phyloP scores from a whole-genome alignment of 225 moss, liverwort and hornwort genomes.

The Marchantia polymorpha region DNA sequence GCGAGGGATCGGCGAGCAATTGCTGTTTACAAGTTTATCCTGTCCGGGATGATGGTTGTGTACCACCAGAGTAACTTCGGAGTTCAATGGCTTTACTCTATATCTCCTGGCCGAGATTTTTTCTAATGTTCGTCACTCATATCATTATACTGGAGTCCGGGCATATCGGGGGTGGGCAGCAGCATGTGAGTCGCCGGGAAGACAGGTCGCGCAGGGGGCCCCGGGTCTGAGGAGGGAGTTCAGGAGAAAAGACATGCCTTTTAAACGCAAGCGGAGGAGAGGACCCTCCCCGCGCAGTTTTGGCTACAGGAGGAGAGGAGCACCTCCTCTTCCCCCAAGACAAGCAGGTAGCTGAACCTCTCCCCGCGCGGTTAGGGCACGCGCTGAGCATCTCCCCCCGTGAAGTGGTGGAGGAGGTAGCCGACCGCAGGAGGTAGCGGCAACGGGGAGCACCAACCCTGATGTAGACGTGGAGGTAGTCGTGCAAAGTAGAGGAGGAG shows the following conservation, averaged over 20 bases:
- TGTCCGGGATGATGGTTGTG: conserved; percentile 5
- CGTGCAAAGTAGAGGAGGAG: no score
- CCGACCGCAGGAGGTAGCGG: no score
- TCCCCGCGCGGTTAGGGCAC: no score
- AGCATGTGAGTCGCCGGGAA: neutral
- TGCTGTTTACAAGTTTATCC: conserved; percentile 11
- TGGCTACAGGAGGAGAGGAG: no score
- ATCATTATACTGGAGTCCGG: neutral
- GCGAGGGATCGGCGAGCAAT: conserved; percentile 19
- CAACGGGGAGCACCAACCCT: no score
- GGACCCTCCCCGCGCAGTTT: no score
- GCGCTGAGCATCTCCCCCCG: no score
- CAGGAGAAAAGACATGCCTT: neutral
- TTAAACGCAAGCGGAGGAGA: neutral
- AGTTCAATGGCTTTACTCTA: conserved; percentile 8
- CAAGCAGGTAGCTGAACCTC: no score
- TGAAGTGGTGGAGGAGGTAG: no score
- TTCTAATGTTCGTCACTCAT: neutral
- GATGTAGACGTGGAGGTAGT: no score
- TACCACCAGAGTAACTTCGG: neutral
- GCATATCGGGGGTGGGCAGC: conserved; percentile 4
- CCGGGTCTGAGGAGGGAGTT: neutral
- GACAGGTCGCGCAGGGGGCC: neutral
- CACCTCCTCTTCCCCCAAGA: no score
- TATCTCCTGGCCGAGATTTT: neutral